These are phyloP conservation scores for Puccinia polysora DNA, from an alignment of 1,284 basidiomycete genomes.

Conservation along the genomic window DNA sequence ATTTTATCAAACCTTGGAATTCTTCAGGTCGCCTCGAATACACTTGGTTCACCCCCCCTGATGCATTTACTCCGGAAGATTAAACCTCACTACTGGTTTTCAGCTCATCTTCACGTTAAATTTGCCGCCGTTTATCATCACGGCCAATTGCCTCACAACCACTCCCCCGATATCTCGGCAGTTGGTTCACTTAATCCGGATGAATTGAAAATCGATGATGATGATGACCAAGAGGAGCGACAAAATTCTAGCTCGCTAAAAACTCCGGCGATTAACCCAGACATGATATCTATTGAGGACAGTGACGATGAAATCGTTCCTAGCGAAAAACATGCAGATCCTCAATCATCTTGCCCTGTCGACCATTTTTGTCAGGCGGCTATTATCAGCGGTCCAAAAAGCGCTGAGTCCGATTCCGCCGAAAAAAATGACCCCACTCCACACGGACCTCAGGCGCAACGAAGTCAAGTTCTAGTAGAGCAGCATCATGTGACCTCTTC, in stretches of 20 bases:
- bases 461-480: slow-evolving; percentile 52
- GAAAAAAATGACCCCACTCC: slow-evolving; percentile 45
- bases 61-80: slow-evolving; percentile 70
- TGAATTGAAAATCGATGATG: slow-evolving; percentile 59
- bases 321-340: background rate
- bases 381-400: no score
- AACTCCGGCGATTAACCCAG: slow-evolving; percentile 41
- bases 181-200: slow-evolving; percentile 62
- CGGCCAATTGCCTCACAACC: slow-evolving; percentile 44
- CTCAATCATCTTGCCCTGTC: background rate
- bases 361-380: no score
- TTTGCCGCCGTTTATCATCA: slow-evolving; percentile 67
- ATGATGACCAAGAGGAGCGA: slow-evolving; percentile 47
- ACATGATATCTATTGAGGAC: slow-evolving; percentile 44
- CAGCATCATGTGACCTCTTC: background rate
- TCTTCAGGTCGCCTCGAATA: slow-evolving; percentile 62
- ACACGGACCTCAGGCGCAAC: slow-evolving; percentile 33
- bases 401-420: background rate
- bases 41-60: slow-evolving; percentile 82
- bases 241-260: background rate
- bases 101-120: slow-evolving; percentile 86
- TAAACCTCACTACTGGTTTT: slow-evolving; percentile 87
- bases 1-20: no score
- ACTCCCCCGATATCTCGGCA: slow-evolving; percentile 31
- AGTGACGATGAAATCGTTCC: slow-evolving; percentile 22